phyloP scores from a whole-genome alignment of 1,139 yeast species.

The Saccharomycopsis phalli region DNA sequence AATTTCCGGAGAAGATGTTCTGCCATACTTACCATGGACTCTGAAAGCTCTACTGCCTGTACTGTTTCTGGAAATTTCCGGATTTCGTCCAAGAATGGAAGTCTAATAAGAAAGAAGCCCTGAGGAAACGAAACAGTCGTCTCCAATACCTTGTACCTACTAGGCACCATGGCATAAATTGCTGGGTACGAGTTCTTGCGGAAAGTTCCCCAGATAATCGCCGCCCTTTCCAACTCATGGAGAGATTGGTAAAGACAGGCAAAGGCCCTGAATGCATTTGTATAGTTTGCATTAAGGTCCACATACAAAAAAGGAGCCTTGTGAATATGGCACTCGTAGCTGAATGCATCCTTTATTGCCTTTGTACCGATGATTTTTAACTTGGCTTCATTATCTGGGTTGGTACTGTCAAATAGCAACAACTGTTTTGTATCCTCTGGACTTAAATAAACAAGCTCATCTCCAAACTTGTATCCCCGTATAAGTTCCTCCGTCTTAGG shows the following conservation, averaged over 20 bases:
- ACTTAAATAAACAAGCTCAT: conserved; percentile 33
- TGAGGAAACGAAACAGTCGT: conserved; percentile 35
- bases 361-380: conserved; percentile 64
- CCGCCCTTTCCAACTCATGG: conserved; percentile 43
- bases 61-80: conserved; percentile 38
- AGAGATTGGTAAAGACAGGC: conserved; percentile 60
- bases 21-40: conserved; percentile 30
- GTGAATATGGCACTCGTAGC: conserved; percentile 44
- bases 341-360: conserved; percentile 31
- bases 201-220: conserved; percentile 64
- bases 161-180: conserved; percentile 54
- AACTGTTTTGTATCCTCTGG: conserved; percentile 30
- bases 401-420: conserved; percentile 27
- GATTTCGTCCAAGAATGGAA: conserved; percentile 63
- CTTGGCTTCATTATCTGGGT: conserved; percentile 19
- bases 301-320: conserved; percentile 57
- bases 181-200: conserved; percentile 48
- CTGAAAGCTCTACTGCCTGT: conserved; percentile 20
- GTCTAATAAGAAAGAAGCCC: conserved; percentile 49
- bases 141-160: conserved; percentile 26
- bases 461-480: conserved; percentile 38
- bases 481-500: conserved; percentile 30
- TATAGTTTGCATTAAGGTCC: conserved; percentile 39
- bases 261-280: conserved; percentile 61
- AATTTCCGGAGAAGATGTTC: conserved; percentile 34